These are phyloP conservation scores for Boletus sensibilis DNA, from an alignment of 768 basidiomycete species.

Conservation along the genomic window DNA sequence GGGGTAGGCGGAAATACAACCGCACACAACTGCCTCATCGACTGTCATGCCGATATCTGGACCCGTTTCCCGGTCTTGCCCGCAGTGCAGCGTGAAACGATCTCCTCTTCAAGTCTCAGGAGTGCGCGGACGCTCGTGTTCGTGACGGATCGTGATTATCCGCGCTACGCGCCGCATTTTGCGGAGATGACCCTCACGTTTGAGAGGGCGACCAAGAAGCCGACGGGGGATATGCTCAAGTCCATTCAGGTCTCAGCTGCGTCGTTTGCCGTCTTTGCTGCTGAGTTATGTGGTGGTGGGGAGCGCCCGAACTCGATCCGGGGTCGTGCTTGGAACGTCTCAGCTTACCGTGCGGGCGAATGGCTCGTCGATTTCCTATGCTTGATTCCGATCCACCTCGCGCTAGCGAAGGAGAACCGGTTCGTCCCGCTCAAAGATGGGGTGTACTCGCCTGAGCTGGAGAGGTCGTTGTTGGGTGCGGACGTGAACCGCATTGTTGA, in stretches of 20 bases:
- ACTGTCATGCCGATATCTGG: slow-evolving; percentile 58
- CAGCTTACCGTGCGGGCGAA: slow-evolving; percentile 50
- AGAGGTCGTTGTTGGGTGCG: slow-evolving; percentile 55
- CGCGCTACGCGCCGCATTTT: slow-evolving; percentile 44
- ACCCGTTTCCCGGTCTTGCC: slow-evolving; percentile 58
- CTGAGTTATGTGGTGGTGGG: slow-evolving; percentile 5
- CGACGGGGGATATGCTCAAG: slow-evolving; percentile 44
- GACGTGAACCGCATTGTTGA: slow-evolving; percentile 59
- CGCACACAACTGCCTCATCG: slow-evolving; percentile 50
- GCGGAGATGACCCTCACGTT: slow-evolving; percentile 44
- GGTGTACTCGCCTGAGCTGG: slow-evolving; percentile 47
- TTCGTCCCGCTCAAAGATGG: slow-evolving; percentile 63
- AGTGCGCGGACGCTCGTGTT: slow-evolving; percentile 41
- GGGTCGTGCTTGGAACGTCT: slow-evolving; percentile 29
- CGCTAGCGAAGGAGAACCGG: slow-evolving; percentile 56
- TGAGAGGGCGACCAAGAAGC: slow-evolving; percentile 51
- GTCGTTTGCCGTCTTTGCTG: slow-evolving; percentile 29
- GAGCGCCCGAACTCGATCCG: not conserved
- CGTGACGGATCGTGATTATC: slow-evolving; percentile 39
- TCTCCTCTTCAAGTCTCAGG: slow-evolving; percentile 36
- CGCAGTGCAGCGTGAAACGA: slow-evolving; percentile 47
- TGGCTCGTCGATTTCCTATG: slow-evolving; percentile 63
- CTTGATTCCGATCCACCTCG: slow-evolving; percentile 64
- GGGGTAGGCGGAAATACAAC: slow-evolving; percentile 15
- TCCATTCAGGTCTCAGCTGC: slow-evolving; percentile 36